phyloP scores from a whole-genome alignment of 2,329 filamentous ascomycete genomes.

The Alternaria longipes region DNA sequence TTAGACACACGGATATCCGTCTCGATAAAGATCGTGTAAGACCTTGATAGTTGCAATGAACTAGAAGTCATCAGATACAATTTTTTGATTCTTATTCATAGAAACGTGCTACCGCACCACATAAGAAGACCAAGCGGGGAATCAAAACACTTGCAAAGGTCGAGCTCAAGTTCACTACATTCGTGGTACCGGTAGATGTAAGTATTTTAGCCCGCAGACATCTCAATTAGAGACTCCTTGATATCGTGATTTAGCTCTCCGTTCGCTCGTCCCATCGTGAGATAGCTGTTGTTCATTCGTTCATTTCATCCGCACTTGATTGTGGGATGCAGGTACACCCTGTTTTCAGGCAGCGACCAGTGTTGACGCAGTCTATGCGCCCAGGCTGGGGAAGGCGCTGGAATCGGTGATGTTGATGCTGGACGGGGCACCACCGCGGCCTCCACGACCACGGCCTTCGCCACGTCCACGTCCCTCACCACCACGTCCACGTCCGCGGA shows the following conservation, averaged over 20 bases:
- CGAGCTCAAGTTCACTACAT: slow-evolving; percentile 21
- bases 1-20: not conserved
- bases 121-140: not conserved
- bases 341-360: slow-evolving; percentile 24
- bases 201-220: slow-evolving; percentile 21
- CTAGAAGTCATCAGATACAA: not conserved
- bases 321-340: slow-evolving; percentile 22
- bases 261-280: slow-evolving; percentile 20
- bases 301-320: slow-evolving; percentile 25
- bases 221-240: slow-evolving; percentile 23
- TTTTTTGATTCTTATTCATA: slow-evolving; percentile 7
- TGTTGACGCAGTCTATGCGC: slow-evolving; percentile 50
- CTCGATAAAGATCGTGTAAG: not conserved
- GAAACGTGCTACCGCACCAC: slow-evolving; percentile 4
- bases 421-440: slow-evolving; percentile 53
- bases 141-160: slow-evolving; percentile 13
- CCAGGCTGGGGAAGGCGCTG: slow-evolving; percentile 64
- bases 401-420: slow-evolving; percentile 61
- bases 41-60: not conserved
- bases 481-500: slow-evolving; percentile 56
- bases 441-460: slow-evolving; percentile 59
- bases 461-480: slow-evolving; percentile 57
- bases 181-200: slow-evolving; percentile 18
- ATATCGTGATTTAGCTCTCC: slow-evolving; percentile 17
- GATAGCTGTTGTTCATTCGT: slow-evolving; percentile 34